phyloP scores from a whole-genome alignment of 768 basidiomycete genomes.

The Tricholoma bakamatsutake region DNA sequence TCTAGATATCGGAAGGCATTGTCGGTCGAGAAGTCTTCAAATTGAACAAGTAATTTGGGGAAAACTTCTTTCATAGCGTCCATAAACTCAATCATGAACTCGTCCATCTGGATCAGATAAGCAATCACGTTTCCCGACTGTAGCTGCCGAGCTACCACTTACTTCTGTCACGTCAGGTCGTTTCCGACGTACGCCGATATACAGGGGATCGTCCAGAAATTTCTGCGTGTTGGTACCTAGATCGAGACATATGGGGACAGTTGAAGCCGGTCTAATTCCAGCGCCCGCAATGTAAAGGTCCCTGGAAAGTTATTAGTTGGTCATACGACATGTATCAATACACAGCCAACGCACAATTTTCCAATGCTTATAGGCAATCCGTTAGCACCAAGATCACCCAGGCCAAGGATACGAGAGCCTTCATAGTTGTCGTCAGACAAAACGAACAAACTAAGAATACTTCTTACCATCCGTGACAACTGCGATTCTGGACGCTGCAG shows the following conservation, averaged over 20 bases:
- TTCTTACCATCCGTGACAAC: conserved; percentile 69
- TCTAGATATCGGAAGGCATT: conserved; percentile 73
- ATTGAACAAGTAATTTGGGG: conserved; percentile 66
- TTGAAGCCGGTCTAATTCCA: conserved; percentile 50
- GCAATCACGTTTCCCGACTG: neutral
- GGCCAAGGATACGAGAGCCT: conserved; percentile 71
- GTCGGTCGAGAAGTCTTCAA: conserved; percentile 74
- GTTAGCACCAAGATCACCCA: conserved; percentile 46
- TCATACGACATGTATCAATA: neutral
- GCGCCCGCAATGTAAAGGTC: conserved; percentile 70
- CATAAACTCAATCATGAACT: conserved; percentile 78
- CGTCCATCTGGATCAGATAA: conserved; percentile 46
- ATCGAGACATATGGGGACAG: conserved; percentile 65
- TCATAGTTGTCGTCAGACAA: neutral
- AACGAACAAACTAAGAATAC: conserved; percentile 10
- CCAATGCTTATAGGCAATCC: conserved; percentile 63
- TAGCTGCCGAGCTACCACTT: neutral
- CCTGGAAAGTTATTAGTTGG: conserved; percentile 20
- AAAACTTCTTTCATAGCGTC: conserved; percentile 56
- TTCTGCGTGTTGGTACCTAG: conserved; percentile 71
- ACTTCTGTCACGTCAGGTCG: conserved; percentile 43
- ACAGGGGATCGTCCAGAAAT: conserved; percentile 66
- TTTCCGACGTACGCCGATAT: conserved; percentile 61
- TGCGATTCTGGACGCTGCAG: conserved; percentile 48
- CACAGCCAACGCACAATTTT: conserved; percentile 46